A percentile compares a stretch with the other conserved stretches of the same genome.
Evolutionary conservation across 2,329 filamentous ascomycete species (phyloP).

Genomic region (Fusarium floridanum): DNA sequence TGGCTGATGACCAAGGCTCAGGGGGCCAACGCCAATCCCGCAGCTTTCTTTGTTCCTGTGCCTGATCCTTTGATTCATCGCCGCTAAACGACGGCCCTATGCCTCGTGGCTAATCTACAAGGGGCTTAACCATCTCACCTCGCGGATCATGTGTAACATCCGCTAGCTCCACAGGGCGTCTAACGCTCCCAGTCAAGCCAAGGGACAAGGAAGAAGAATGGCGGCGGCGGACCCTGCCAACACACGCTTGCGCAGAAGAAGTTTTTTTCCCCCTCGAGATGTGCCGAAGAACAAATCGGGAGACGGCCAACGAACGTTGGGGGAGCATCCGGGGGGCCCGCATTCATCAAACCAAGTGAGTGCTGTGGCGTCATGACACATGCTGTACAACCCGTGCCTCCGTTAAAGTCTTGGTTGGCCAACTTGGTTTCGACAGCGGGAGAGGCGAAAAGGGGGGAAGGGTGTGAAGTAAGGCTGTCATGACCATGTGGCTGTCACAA

Average conservation of each 20-base stretch:
- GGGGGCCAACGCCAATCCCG: slow-evolving; percentile 18
- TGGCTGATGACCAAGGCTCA: slow-evolving; percentile 11
- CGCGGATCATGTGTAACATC: slow-evolving; percentile 51
- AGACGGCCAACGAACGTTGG: slow-evolving; percentile 13
- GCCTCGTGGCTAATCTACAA: slow-evolving; percentile 43
- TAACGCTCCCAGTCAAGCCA: slow-evolving; percentile 44
- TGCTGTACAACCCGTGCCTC: slow-evolving; percentile 27
- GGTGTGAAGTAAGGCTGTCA: slow-evolving; percentile 23
- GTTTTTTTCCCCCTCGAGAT: slow-evolving; percentile 29
- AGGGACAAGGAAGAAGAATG: slow-evolving; percentile 33
- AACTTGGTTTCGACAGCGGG: slow-evolving; percentile 21
- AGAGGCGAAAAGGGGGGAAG: slow-evolving; percentile 20
- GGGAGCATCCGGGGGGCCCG: slow-evolving; percentile 20
- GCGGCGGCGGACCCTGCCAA: slow-evolving; percentile 32
- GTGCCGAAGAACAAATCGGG: slow-evolving; percentile 38
- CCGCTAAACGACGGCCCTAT: slow-evolving; percentile 30
- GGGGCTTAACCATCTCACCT: slow-evolving; percentile 42
- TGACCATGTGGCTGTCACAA: slow-evolving; percentile 31
- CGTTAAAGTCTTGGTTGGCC: slow-evolving; percentile 17
- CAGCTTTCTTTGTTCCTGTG: slow-evolving; percentile 26
- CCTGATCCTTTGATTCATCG: slow-evolving; percentile 33
- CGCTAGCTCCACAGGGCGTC: slow-evolving; percentile 48
- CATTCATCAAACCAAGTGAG: slow-evolving; percentile 13
- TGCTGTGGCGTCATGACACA: slow-evolving; percentile 43
- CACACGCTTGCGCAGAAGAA: slow-evolving; percentile 31